Base-by-base conservation (phyloP, 2,329 filamentous ascomycete genomes). In the Colletotrichum orbiculare region DNA sequence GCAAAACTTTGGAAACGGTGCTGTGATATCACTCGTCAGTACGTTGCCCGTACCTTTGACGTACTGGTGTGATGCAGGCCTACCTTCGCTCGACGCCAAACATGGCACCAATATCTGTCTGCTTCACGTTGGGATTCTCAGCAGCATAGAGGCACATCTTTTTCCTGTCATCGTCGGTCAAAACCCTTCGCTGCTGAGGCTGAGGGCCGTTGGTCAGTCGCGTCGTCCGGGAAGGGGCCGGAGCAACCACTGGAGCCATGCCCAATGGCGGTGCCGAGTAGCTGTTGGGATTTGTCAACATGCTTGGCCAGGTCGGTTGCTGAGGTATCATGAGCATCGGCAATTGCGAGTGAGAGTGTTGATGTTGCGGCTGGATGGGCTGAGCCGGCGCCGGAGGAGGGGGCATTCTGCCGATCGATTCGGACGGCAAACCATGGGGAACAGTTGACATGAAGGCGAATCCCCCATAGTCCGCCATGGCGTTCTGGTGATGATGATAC, bases 21-120 rank as follows among this genome's bases (percentile, higher is more conserved):
- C 96, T 99, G 77, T 59, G 37, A 48, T 61, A 73, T 45, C 53
- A 59, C 15, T 55, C 45, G 73, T 78, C 72, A 79, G 73, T 72
- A 64, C 54, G 46, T 25, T 4, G 25, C 13, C 64, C 13, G 9
- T 42, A 9, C 41, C 13, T 43, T 35, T 12, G 8, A 10, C 15
- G 9, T 17, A 47, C 34, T 47, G 43, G 11, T 15, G n/a, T 11
- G n/a, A 35, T 41, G n/a, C 38, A 68, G 68, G 60, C 81, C 77
- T 89, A 98, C 96, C 96, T 98, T 90, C 96, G 85, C 81, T 99
- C 96, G 56, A 99, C 96, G 41, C 94, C 95, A 79, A 99, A 99
- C 75, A 94, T 89, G 64, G 90, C 91, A 79, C 96, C 96, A 79
- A 99, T 99, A 74, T 98, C 95, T 15, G 94, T 96, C 81, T 99